phyloP scores from a whole-genome alignment of 495 filamentous ascomycete genomes.

The Cryomyces minteri region DNA sequence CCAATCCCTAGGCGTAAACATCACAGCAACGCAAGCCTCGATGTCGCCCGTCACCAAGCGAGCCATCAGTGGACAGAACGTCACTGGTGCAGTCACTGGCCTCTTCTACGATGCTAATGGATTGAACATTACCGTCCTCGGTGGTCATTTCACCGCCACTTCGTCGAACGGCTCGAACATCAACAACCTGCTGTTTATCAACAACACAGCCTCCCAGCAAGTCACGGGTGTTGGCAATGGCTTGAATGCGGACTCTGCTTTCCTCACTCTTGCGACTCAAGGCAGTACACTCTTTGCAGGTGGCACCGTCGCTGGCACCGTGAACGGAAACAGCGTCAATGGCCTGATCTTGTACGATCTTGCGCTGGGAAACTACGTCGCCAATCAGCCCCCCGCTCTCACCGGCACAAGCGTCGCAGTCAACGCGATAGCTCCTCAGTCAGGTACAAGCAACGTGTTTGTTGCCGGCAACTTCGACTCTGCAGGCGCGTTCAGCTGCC shows the following conservation, averaged over 20 bases:
- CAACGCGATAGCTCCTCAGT: constrained; percentile 50
- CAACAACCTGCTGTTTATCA: constrained; percentile 62
- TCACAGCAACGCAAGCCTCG: constrained; percentile 25
- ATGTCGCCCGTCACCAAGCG: constrained; percentile 32
- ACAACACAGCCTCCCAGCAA: constrained; percentile 37
- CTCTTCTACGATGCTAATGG: constrained; percentile 49
- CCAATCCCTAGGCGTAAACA: constrained; percentile 37
- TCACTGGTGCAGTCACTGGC: constrained; percentile 52
- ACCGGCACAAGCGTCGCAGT: constrained; percentile 49
- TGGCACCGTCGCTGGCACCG: constrained; percentile 53
- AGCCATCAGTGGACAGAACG: constrained; percentile 28
- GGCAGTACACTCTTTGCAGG: constrained; percentile 63
- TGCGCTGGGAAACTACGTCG: constrained; percentile 32
- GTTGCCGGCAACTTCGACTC: constrained; percentile 65
- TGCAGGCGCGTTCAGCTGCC: constrained; percentile 71
- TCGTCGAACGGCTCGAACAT: constrained; percentile 50
- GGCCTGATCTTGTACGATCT: constrained; percentile 76
- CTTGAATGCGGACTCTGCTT: constrained; percentile 51
- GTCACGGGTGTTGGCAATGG: constrained; percentile 53
- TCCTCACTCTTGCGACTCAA: constrained; percentile 49
- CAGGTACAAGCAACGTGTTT: constrained; percentile 54
- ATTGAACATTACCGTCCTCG: constrained; percentile 71
- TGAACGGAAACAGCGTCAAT: constrained; percentile 39
- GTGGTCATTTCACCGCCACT: constrained; percentile 66
- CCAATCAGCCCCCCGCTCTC: constrained; percentile 52